Conservation (phyloP, 805 yeast species). For the Pachysolen tannophilus region DNA sequence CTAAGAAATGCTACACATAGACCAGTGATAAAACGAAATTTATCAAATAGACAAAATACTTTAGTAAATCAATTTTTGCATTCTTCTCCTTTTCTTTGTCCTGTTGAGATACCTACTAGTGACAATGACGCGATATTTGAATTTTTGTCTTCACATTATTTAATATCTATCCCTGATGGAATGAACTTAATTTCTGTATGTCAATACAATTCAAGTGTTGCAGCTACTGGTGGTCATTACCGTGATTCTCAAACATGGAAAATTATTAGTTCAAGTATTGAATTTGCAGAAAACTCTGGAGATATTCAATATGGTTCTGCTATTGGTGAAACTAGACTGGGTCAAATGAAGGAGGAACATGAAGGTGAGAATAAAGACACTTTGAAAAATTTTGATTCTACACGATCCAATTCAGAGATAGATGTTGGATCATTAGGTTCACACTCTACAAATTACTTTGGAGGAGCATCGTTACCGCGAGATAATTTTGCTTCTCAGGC, state of each 20-base stretch:
- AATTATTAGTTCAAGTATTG: slow-evolving; percentile 41
- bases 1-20: slow-evolving; percentile 10
- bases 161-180: slow-evolving; percentile 38
- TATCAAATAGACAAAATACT: slow-evolving; percentile 10
- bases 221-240: slow-evolving; percentile 38
- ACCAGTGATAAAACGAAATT: slow-evolving; percentile 13
- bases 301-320: neutral
- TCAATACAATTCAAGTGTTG: slow-evolving; percentile 47
- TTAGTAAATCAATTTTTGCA: slow-evolving; percentile 3
- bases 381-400: neutral
- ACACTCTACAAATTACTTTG: slow-evolving; percentile 8
- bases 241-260: slow-evolving; percentile 62
- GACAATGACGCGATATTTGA: slow-evolving; percentile 38
- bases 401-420: slow-evolving; percentile 8
- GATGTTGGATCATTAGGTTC: slow-evolving; percentile 9
- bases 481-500: neutral
- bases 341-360: slow-evolving; percentile 1
- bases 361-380: slow-evolving; percentile 14
- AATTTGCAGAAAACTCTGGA: slow-evolving; percentile 19
- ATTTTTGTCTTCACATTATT: slow-evolving; percentile 40
- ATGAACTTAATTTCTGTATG: slow-evolving; percentile 47
- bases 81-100: slow-evolving; percentile 27
- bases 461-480: slow-evolving; percentile 1
- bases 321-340: neutral
- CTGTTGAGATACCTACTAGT: slow-evolving; percentile 34